phyloP scores from a whole-genome alignment of 129 eudicot genomes.

The Gnaphalium uliginosum region DNA sequence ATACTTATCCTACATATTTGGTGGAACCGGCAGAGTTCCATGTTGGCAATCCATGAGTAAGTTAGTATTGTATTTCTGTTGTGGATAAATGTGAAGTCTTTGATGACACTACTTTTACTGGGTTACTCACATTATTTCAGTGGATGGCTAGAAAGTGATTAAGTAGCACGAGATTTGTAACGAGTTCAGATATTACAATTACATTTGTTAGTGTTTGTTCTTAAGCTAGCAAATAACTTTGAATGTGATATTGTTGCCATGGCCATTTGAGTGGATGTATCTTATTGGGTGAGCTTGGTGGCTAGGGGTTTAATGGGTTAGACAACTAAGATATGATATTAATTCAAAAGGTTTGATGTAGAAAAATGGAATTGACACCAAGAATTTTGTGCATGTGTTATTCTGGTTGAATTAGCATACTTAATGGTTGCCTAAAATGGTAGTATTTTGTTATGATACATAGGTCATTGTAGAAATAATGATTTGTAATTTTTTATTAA shows the following conservation, averaged over 20 bases:
- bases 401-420: not conserved
- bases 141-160: not conserved
- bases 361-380: not conserved
- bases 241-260: not conserved
- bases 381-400: not conserved
- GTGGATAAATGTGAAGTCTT: no score
- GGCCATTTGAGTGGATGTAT: not conserved
- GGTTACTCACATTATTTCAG: no score
- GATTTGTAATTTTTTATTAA: not conserved
- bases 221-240: not conserved
- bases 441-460: not conserved
- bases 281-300: not conserved
- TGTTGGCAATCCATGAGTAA: no score
- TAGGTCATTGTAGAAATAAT: not conserved
- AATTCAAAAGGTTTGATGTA: not conserved
- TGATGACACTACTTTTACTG: no score
- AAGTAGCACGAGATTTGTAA: not conserved
- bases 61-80: no score
- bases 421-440: not conserved
- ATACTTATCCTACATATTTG: no score
- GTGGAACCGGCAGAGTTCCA: no score
- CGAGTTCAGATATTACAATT: not conserved
- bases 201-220: not conserved
- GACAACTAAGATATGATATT: not conserved
- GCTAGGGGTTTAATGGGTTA: not conserved